A percentile compares a stretch with the other conserved stretches of the same genome.
These are phyloP conservation scores for Penicillium arizonense DNA, from an alignment of 495 filamentous ascomycete species.

Conservation along the genomic window DNA sequence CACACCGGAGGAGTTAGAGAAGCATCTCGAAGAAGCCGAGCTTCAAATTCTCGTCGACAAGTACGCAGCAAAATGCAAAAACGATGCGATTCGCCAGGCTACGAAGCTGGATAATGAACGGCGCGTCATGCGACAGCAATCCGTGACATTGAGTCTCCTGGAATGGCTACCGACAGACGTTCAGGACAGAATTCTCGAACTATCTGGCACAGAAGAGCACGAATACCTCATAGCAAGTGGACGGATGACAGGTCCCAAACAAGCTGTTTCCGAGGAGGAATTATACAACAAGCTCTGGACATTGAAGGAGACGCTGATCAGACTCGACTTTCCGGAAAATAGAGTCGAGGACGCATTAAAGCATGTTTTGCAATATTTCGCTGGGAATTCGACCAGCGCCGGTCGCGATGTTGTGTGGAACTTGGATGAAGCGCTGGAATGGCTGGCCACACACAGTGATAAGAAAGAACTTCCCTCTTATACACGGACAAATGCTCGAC, in stretches of 20 bases:
- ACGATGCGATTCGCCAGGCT: constrained; percentile 66
- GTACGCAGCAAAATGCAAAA: constrained; percentile 64
- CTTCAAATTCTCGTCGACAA: constrained; percentile 83
- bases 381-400: constrained; percentile 43
- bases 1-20: constrained; percentile 81
- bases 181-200: constrained; percentile 68
- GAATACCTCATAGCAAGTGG: constrained; percentile 31
- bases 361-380: constrained; percentile 58
- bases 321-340: constrained; percentile 63
- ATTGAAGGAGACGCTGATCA: constrained; percentile 64
- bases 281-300: constrained; percentile 77
- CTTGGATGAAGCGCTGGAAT: constrained; percentile 81
- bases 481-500: constrained; percentile 39
- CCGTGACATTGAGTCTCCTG: constrained; percentile 62
- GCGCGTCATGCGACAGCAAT: constrained; percentile 71
- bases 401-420: constrained; percentile 76
- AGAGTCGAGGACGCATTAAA: constrained; percentile 63
- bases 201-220: constrained; percentile 46
- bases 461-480: constrained; percentile 71
- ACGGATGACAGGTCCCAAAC: constrained; percentile 27
- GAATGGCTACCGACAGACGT: constrained; percentile 80
- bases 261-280: constrained; percentile 62
- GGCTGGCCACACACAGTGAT: constrained; percentile 72
- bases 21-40: constrained; percentile 75
- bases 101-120: constrained; percentile 74